phyloP scores from a whole-genome alignment of 2,329 filamentous ascomycete species.

The Aspergillus ibericus region DNA sequence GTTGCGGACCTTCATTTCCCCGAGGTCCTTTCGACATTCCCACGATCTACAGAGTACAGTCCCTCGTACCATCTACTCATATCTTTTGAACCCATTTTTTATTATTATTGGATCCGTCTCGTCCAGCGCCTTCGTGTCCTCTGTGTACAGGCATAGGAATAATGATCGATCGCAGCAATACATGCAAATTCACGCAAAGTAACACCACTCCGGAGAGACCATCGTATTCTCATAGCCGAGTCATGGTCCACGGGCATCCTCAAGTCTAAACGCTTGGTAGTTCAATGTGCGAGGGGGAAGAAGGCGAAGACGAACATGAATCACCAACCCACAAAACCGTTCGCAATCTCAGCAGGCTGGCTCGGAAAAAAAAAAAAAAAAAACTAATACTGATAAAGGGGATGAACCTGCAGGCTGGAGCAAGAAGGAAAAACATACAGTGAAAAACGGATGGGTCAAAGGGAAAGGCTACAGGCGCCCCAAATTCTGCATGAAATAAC shows the following conservation, averaged over 20 bases:
- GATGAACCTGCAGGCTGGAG: constrained; percentile 21
- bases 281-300: constrained; percentile 19
- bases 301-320: constrained; percentile 16
- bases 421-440: constrained; percentile 36
- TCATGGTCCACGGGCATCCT: constrained; percentile 9
- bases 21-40: constrained; percentile 19
- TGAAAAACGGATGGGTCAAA: constrained; percentile 21
- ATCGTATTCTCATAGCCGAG: constrained; percentile 9
- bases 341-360: constrained; percentile 34
- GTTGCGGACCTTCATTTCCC: constrained; percentile 39
- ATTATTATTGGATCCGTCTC: constrained; percentile 14
- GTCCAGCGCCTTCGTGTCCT: constrained; percentile 19
- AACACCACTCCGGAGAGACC: constrained; percentile 9
- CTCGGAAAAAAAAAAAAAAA: constrained; percentile 17
- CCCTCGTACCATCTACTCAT: neutral
- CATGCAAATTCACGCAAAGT: constrained; percentile 25
- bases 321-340: constrained; percentile 28
- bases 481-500: constrained; percentile 38
- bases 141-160: constrained; percentile 36
- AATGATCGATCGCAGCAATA: constrained; percentile 20
- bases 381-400: constrained; percentile 20
- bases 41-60: too few species aligned
- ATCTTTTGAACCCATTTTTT: constrained; percentile 16
- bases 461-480: constrained; percentile 28
- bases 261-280: constrained; percentile 27